These are phyloP conservation scores for Pyrenophora seminiperda DNA, from an alignment of 2,329 filamentous ascomycete genomes.

Conservation along the genomic window DNA sequence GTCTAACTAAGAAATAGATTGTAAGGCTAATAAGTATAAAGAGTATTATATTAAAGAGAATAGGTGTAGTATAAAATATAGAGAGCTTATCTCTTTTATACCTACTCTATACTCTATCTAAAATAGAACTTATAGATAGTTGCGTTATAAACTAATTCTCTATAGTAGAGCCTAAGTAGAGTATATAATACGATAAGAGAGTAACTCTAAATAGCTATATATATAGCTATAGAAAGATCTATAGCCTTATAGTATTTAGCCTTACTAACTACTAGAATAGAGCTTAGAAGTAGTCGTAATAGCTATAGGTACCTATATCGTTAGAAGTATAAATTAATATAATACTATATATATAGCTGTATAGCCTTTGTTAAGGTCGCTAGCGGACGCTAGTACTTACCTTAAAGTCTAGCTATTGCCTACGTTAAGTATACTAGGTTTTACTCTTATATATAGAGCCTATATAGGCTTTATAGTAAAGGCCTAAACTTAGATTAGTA, in stretches of 20 bases:
- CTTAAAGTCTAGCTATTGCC: not conserved
- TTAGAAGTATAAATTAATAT: not conserved
- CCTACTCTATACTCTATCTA: not conserved
- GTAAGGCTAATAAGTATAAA: constrained; percentile 6
- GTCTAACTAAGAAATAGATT: constrained; percentile 5
- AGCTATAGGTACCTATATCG: constrained; percentile 5
- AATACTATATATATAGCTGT: not conserved
- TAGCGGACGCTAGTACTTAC: not conserved
- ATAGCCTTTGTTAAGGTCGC: not conserved
- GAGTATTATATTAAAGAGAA: constrained; percentile 1
- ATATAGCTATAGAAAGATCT: not conserved
- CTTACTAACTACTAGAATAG: not conserved
- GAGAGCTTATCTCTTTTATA: constrained; percentile 9
- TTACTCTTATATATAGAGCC: not conserved
- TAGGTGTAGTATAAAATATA: constrained; percentile 6
- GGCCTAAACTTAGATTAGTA: too few species aligned
- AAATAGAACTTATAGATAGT: constrained; percentile 2
- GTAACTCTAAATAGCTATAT: not conserved
- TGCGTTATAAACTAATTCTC: not conserved
- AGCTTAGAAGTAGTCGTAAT: constrained; percentile 1
- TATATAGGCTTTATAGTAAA: too few species aligned
- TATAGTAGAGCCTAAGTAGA: constrained; percentile 1
- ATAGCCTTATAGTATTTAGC: not conserved
- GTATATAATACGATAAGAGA: not conserved
- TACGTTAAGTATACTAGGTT: not conserved